These are phyloP conservation scores for Colletotrichum sidae DNA, from an alignment of 2,329 filamentous ascomycete genomes.

Conservation along the genomic window DNA sequence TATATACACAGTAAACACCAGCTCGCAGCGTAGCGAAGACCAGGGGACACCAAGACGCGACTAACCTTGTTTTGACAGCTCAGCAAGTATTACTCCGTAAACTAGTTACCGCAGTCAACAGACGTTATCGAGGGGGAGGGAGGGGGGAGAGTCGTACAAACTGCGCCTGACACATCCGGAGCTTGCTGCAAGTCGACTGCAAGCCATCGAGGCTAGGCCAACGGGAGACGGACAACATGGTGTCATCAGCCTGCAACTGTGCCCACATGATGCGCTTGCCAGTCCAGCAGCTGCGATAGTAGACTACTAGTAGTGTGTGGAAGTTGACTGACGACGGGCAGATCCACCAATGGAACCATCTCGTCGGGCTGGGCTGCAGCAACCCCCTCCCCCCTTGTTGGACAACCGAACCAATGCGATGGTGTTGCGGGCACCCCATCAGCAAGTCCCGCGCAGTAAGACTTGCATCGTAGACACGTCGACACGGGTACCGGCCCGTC, in stretches of 20 bases:
- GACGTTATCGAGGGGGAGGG: background rate
- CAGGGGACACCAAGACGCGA: slow-evolving; percentile 21
- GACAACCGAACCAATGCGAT: slow-evolving; percentile 26
- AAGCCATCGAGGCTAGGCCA: slow-evolving; percentile 21
- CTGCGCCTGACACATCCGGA: slow-evolving; percentile 34
- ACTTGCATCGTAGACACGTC: slow-evolving; percentile 13
- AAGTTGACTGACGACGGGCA: slow-evolving; percentile 17
- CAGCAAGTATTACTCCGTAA: background rate
- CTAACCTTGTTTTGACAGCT: slow-evolving; percentile 35
- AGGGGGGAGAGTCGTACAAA: slow-evolving; percentile 11
- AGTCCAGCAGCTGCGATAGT: slow-evolving; percentile 13
- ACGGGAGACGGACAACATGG: slow-evolving; percentile 25
- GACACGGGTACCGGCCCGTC: slow-evolving; percentile 33
- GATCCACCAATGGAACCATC: slow-evolving; percentile 32
- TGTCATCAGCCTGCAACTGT: slow-evolving; percentile 16
- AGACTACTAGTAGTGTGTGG: background rate
- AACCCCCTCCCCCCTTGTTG: background rate
- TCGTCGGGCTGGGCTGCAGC: slow-evolving; percentile 27
- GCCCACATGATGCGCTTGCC: slow-evolving; percentile 32
- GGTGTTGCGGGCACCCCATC: slow-evolving; percentile 24
- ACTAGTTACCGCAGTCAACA: background rate
- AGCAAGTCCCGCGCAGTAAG: slow-evolving; percentile 32
- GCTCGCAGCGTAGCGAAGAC: background rate
- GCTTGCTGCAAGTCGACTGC: slow-evolving; percentile 17
- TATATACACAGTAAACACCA: background rate